These are phyloP conservation scores for Ilex aquifolium DNA, from an alignment of 257 asterid genomes.

Conservation along the genomic window DNA sequence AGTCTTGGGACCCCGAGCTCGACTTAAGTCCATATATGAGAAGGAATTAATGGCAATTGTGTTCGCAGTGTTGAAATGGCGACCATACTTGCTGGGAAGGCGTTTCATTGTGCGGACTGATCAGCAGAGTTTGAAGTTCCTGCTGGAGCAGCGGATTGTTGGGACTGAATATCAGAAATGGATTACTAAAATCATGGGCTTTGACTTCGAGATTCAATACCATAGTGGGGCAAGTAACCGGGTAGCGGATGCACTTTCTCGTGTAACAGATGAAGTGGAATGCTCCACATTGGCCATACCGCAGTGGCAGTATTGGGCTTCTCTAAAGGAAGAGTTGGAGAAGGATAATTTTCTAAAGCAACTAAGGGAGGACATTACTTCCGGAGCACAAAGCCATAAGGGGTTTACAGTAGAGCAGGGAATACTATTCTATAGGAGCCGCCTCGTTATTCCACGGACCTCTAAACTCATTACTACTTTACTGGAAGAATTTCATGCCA, in stretches of 20 bases:
- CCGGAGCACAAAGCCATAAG: background rate
- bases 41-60: no score
- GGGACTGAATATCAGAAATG: background rate
- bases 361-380: background rate
- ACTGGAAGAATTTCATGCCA: background rate
- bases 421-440: background rate
- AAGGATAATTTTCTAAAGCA: background rate
- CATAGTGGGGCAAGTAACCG: background rate
- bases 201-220: background rate
- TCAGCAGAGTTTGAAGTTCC: background rate
- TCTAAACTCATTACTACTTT: background rate
- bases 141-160: background rate
- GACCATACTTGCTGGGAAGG: no score
- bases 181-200: background rate
- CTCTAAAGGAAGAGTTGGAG: background rate
- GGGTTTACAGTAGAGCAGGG: background rate
- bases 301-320: background rate
- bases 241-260: background rate
- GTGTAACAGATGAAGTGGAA: no score
- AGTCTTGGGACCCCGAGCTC: background rate
- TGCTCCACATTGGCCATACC: background rate
- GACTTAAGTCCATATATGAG: background rate
- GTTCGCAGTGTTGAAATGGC: no score
- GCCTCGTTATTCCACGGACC: background rate
- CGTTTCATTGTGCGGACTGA: no score